A percentile compares a stretch with the other conserved stretches of the same genome.
Evolutionary conservation across 495 filamentous ascomycete species (phyloP).

Genomic region (Daldinia concentrica): DNA sequence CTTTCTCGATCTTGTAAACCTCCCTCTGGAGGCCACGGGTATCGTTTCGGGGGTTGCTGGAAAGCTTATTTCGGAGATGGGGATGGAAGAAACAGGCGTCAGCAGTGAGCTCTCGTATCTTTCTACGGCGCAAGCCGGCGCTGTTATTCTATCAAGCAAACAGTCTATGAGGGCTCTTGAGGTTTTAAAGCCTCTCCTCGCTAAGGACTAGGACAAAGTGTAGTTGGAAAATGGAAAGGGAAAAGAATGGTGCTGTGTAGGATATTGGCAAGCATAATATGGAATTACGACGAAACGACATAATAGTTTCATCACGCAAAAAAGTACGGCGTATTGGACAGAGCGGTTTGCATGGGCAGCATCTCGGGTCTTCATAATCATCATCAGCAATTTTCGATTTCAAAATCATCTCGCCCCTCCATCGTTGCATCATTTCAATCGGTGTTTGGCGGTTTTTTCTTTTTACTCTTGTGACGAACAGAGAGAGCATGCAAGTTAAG

Average conservation of each 20-base stretch:
- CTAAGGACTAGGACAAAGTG: slow-evolving; percentile 35
- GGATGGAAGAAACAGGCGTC: slow-evolving; percentile 55
- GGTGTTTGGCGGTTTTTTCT: neutral
- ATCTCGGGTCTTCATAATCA: slow-evolving; percentile 1
- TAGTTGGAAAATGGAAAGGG: neutral
- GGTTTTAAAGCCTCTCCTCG: slow-evolving; percentile 65
- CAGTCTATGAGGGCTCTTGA: slow-evolving; percentile 76
- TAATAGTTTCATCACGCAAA: neutral
- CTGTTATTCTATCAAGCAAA: slow-evolving; percentile 82
- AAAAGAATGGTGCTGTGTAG: slow-evolving; percentile 16
- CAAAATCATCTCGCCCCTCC: neutral
- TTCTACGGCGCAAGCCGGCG: slow-evolving; percentile 87
- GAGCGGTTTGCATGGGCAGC: slow-evolving; percentile 27
- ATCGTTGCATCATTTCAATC: neutral
- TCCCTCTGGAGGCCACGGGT: slow-evolving; percentile 89
- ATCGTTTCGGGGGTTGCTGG: slow-evolving; percentile 94
- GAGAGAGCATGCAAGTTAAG: neutral
- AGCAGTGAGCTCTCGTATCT: slow-evolving; percentile 90
- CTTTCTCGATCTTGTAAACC: slow-evolving; percentile 80
- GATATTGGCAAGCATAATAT: slow-evolving; percentile 18
- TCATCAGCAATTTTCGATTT: neutral
- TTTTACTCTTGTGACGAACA: neutral
- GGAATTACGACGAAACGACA: slow-evolving; percentile 26
- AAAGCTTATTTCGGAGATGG: slow-evolving; percentile 69
- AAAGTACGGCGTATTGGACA: slow-evolving; percentile 25